phyloP scores from a whole-genome alignment of 768 basidiomycete species.

The Lactarius sp. region DNA sequence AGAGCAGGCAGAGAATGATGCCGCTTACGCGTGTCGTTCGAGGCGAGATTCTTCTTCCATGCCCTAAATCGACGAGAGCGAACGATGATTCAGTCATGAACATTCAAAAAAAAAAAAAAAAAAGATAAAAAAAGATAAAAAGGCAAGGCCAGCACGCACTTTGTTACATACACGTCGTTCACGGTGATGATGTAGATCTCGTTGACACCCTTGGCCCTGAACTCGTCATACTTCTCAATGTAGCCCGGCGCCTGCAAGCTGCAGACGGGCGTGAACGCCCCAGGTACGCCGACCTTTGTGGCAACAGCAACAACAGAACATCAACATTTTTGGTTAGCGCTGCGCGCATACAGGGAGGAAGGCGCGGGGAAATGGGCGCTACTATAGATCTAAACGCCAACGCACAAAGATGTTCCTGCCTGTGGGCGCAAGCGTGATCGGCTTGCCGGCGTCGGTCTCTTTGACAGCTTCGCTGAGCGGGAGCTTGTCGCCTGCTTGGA shows the following conservation, averaged over 20 bases:
- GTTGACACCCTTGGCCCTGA: constrained; percentile 72
- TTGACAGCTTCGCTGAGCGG: constrained; percentile 18
- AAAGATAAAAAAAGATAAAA: too few species aligned
- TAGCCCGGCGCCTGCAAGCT: constrained; percentile 36
- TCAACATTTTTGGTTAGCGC: not conserved
- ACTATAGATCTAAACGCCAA: not conserved
- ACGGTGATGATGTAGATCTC: constrained; percentile 68
- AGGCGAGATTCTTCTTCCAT: constrained; percentile 60
- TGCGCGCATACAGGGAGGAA: not conserved
- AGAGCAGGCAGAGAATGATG: not conserved
- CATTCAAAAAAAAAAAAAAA: not conserved
- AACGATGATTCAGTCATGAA: not conserved
- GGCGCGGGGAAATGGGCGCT: not conserved
- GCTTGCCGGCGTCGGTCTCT: constrained; percentile 14
- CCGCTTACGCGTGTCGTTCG: constrained; percentile 47
- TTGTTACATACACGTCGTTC: constrained; percentile 71
- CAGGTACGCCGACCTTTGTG: constrained; percentile 23
- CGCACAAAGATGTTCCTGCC: constrained; percentile 24
- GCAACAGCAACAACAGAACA: too few species aligned
- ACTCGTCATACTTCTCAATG: constrained; percentile 59
- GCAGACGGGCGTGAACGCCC: constrained; percentile 25
- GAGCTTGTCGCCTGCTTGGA: constrained; percentile 23
- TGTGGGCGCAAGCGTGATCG: constrained; percentile 9
- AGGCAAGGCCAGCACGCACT: constrained; percentile 4
- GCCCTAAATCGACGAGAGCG: constrained; percentile 34